A percentile compares a stretch with the other conserved stretches of the same genome.
Conservation (phyloP, 371 early-diverging fungal species). For the Mucor velutinosus region DNA sequence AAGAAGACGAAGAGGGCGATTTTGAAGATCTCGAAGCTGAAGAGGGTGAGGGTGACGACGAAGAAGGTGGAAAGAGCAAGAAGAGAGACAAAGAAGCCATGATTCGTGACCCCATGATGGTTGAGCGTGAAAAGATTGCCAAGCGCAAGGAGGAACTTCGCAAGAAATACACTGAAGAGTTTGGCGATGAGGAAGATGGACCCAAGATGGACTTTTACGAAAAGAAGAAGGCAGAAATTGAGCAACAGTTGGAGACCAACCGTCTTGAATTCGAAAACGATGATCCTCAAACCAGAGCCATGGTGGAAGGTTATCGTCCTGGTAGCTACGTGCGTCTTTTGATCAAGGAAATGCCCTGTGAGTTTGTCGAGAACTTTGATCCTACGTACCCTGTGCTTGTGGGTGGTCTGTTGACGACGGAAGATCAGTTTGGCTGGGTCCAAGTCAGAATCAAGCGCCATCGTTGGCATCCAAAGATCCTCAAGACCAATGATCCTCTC, state of each 20-base stretch:
- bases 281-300: constrained; percentile 72
- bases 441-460: constrained; percentile 97
- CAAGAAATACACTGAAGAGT: constrained; percentile 90
- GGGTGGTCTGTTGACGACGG: constrained; percentile 87
- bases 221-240: constrained; percentile 84
- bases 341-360: constrained; percentile 87
- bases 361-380: constrained; percentile 91
- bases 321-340: constrained; percentile 94
- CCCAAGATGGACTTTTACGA: constrained; percentile 84
- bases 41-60: constrained; percentile 35
- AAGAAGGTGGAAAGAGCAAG: constrained; percentile 12
- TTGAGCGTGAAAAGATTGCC: constrained; percentile 67
- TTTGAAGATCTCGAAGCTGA: constrained; percentile 91
- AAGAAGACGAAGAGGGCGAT: constrained; percentile 76
- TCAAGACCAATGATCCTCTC: constrained; percentile 98
- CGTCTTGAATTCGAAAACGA: constrained; percentile 85
- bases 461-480: constrained; percentile 95
- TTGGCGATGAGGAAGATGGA: constrained; percentile 75
- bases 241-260: constrained; percentile 79
- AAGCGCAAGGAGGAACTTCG: constrained; percentile 90
- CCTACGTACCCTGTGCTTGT: constrained; percentile 86
- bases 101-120: constrained; percentile 43
- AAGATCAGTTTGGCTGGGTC: constrained; percentile 91
- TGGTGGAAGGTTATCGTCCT: constrained; percentile 86
- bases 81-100: constrained; percentile 31